Conservation (phyloP, 2,329 filamentous ascomycete species). For the Penicillium sp. region DNA sequence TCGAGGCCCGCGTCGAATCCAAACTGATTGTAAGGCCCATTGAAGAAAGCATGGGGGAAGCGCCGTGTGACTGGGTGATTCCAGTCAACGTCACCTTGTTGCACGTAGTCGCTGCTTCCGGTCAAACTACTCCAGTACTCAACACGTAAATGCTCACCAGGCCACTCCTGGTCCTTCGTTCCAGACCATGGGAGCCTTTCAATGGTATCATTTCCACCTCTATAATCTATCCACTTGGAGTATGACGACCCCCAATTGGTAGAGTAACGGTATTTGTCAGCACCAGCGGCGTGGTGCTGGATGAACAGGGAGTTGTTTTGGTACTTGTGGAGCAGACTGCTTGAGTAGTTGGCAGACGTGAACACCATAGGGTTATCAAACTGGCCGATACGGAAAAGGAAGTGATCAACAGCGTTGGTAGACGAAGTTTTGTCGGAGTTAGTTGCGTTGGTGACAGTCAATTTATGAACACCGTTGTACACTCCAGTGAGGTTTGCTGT, state of each 20-base stretch:
- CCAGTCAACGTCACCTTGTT: slow-evolving; percentile 55
- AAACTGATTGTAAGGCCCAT: slow-evolving; percentile 63
- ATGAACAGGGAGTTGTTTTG: slow-evolving; percentile 48
- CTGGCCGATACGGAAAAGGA: slow-evolving; percentile 61
- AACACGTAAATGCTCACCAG: slow-evolving; percentile 60
- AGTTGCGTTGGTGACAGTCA: slow-evolving; percentile 57
- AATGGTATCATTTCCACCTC: slow-evolving; percentile 51
- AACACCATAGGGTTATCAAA: slow-evolving; percentile 60
- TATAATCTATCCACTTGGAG: slow-evolving; percentile 58
- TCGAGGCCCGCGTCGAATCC: slow-evolving; percentile 60
- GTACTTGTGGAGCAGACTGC: slow-evolving; percentile 49
- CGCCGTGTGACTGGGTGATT: slow-evolving; percentile 45
- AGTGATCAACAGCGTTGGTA: slow-evolving; percentile 57
- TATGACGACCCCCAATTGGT: slow-evolving; percentile 60
- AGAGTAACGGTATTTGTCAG: slow-evolving; percentile 62
- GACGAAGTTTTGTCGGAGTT: slow-evolving; percentile 36
- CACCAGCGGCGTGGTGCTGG: slow-evolving; percentile 59
- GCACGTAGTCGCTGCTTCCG: slow-evolving; percentile 59
- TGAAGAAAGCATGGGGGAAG: slow-evolving; percentile 62
- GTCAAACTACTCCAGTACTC: slow-evolving; percentile 62
- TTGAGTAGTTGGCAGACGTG: slow-evolving; percentile 58
- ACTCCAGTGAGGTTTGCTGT: slow-evolving; percentile 54
- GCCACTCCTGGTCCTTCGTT: slow-evolving; percentile 57
- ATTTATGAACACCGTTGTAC: slow-evolving; percentile 58
- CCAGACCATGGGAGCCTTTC: slow-evolving; percentile 55